Base-by-base conservation (phyloP, 2,329 filamentous ascomycete genomes). In the Claviceps pazoutovae region DNA sequence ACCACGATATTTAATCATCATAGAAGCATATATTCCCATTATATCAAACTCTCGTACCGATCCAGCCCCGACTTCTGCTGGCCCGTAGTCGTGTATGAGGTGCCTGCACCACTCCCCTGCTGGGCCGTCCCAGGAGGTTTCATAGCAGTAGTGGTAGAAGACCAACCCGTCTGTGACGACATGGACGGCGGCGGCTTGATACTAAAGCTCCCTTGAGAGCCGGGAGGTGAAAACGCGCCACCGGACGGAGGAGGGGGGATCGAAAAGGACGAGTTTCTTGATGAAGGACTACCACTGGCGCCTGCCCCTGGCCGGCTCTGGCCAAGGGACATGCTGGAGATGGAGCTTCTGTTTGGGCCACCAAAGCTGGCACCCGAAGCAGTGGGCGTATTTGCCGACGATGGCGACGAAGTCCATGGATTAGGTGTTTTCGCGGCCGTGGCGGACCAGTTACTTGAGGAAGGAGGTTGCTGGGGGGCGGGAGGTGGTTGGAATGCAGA, bases 41-140 rank as follows among this genome's bases (percentile, higher is more conserved):
- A 84, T 58, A 85, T 64, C 57, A 86, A 62, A 67, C 82, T 85
- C 64, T 82, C 76, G 57, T 84, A 86, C 67, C 81, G 82, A 65
- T 83, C 80, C 66, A 85, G 68, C 0, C 81, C 80, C 5, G 74
- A 73, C 59, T 72, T 74, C 53, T 64, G 66, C 52, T 67, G 64
- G 44, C 53, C 54, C 34, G 57, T 53, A 17, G 56, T 54, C 19
- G 56, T 45, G 58, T 58, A 37, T 58, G 53, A 23, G 60, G 53
- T 49, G 46, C 47, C 49, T 36, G 21, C 4, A 8, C n/a, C 14
- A 23, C 39, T 37, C 30, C 8, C 38, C 17, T 39, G 30, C 17
- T 42, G 47, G n/a, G 9, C 38, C 13, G 39, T 36, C n/a, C 39
- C 48, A 36, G 48, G 17, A 34, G 30, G 30, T 34, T 11, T 11